Percentiles rank a stretch among this genome's conserved stretches.
Evolutionary conservation across 179 eudicot genomes (phyloP).

Genomic region (Spergularia azorica): DNA sequence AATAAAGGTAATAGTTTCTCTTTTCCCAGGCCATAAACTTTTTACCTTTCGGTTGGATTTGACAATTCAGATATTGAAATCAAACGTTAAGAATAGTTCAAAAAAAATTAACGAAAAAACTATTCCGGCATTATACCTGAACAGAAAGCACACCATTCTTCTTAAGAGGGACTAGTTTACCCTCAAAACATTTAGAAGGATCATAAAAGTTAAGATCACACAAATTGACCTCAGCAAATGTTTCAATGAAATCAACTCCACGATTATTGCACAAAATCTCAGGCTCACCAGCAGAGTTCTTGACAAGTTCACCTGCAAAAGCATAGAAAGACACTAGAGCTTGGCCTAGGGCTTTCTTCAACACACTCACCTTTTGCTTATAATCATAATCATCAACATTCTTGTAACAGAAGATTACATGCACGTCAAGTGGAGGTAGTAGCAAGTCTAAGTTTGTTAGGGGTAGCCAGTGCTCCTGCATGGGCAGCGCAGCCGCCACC

Average conservation of each 20-base stretch:
- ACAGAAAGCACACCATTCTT: slow-evolving; percentile 49
- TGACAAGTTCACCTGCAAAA: slow-evolving; percentile 50
- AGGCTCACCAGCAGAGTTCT: slow-evolving; percentile 52
- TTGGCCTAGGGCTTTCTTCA: slow-evolving; percentile 52
- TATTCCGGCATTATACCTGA: too few species aligned
- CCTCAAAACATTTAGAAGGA: slow-evolving; percentile 45
- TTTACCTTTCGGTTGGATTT: too few species aligned
- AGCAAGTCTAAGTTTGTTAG: slow-evolving; percentile 66
- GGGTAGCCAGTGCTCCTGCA: slow-evolving; percentile 57
- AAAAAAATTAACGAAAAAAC: too few species aligned
- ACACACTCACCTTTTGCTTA: slow-evolving; percentile 17
- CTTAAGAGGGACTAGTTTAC: slow-evolving; percentile 53
- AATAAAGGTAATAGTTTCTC: too few species aligned
- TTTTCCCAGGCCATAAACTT: too few species aligned
- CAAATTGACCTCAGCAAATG: slow-evolving; percentile 44
- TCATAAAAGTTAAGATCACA: slow-evolving; percentile 40
- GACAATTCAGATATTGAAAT: too few species aligned
- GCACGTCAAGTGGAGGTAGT: slow-evolving; percentile 54
- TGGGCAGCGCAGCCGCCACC: slow-evolving; percentile 49
- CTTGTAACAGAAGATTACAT: slow-evolving; percentile 59
- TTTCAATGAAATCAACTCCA: slow-evolving; percentile 60
- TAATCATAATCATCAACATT: neutral
- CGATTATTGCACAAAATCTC: slow-evolving; percentile 61
- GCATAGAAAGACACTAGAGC: slow-evolving; percentile 45
- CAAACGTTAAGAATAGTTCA: too few species aligned